Conservation (phyloP, 2,329 filamentous ascomycete species). For the Cryphonectria parasitica region DNA sequence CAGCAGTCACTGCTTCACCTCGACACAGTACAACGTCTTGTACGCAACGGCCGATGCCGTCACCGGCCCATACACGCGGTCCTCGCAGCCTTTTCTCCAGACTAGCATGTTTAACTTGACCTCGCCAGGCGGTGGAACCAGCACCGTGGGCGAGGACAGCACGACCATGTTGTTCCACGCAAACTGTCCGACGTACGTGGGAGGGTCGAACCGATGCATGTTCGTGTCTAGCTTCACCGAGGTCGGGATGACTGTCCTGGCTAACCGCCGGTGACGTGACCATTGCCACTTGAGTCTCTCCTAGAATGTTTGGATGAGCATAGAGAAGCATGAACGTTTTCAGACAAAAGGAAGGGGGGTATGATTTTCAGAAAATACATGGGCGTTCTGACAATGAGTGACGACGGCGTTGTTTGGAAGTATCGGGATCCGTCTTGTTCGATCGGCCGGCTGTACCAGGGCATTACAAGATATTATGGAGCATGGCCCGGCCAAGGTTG, state of each 20-base stretch:
- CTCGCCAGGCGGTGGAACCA: constrained; percentile 29
- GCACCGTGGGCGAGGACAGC: constrained; percentile 13
- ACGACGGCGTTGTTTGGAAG: constrained; percentile 12
- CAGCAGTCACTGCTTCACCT: constrained; percentile 62
- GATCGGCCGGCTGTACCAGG: background rate
- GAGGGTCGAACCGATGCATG: constrained; percentile 27
- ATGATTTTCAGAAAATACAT: background rate
- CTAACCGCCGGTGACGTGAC: constrained; percentile 13
- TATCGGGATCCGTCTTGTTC: background rate
- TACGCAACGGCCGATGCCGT: constrained; percentile 52
- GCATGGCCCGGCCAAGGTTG: background rate
- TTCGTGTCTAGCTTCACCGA: constrained; percentile 28
- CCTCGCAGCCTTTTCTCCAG: constrained; percentile 16
- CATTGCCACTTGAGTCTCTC: constrained; percentile 7
- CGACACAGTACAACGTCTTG: constrained; percentile 59
- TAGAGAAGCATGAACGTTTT: constrained; percentile 16
- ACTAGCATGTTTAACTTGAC: constrained; percentile 24
- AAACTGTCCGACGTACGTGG: constrained; percentile 22
- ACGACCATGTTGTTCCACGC: constrained; percentile 28
- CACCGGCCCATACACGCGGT: constrained; percentile 23
- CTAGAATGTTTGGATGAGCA: constrained; percentile 9
- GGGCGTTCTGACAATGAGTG: constrained; percentile 12
- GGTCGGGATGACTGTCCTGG: constrained; percentile 20
- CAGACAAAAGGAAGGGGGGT: background rate
- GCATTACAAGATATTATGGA: background rate